These are phyloP conservation scores for Euphrasia confusa DNA, from an alignment of 257 asterid genomes.

Conservation along the genomic window DNA sequence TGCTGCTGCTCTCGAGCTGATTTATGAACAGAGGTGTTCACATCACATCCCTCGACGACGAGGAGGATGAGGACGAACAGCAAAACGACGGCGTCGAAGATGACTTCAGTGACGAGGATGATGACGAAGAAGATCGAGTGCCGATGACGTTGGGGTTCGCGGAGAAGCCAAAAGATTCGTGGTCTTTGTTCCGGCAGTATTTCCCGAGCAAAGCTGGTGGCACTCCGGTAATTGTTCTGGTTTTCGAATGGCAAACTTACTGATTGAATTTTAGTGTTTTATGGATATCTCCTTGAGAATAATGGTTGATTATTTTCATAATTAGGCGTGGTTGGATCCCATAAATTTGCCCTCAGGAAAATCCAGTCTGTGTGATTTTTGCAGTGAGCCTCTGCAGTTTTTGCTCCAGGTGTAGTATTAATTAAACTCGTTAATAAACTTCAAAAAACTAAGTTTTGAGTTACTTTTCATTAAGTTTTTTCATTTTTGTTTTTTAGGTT, in stretches of 20 bases:
- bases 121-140: constrained; percentile 46
- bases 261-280: constrained; percentile 5
- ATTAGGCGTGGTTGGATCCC: constrained; percentile 94
- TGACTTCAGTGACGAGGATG: constrained; percentile 47
- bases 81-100: constrained; percentile 37
- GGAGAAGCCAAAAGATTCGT: constrained; percentile 51
- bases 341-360: constrained; percentile 59
- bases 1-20: neutral
- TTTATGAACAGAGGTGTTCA: constrained; percentile 28
- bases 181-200: constrained; percentile 67
- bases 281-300: neutral
- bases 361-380: constrained; percentile 65
- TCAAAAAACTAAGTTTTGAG: neutral
- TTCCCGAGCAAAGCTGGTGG: constrained; percentile 99
- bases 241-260: neutral
- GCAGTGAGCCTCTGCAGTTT: constrained; percentile 86
- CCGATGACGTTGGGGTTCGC: constrained; percentile 72
- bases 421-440: neutral
- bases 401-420: constrained; percentile 67
- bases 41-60: constrained; percentile 54
- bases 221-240: constrained; percentile 53
- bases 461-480: neutral
- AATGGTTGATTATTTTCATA: constrained; percentile 17
- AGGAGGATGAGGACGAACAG: constrained; percentile 47
- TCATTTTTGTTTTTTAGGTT: constrained; percentile 41